A percentile compares a stretch with the other conserved stretches of the same genome.
These are phyloP conservation scores for Cyclotella kingstonii DNA, from an alignment of 108 stramenopile genomes.

Conservation along the genomic window DNA sequence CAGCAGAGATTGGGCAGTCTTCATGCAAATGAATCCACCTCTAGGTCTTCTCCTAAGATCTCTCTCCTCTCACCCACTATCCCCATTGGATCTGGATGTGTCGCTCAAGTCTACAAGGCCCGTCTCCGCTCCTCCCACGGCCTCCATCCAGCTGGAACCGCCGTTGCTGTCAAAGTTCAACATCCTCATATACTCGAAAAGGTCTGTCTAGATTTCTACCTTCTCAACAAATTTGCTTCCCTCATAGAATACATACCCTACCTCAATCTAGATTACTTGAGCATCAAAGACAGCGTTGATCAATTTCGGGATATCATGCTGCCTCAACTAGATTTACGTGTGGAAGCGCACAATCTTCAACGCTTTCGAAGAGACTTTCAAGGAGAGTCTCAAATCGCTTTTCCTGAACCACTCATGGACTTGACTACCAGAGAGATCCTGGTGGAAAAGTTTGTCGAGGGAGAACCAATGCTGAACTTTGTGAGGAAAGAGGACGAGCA, in stretches of 20 bases:
- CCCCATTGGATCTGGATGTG: slow-evolving; percentile 86
- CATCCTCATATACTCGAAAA: slow-evolving; percentile 84
- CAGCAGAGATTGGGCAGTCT: slow-evolving; percentile 21
- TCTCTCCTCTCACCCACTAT: slow-evolving; percentile 10
- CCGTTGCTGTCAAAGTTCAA: slow-evolving; percentile 85
- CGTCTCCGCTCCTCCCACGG: slow-evolving; percentile 24
- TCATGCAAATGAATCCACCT: neutral
- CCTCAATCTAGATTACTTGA: slow-evolving; percentile 71
- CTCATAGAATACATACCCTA: slow-evolving; percentile 67
- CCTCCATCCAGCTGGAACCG: slow-evolving; percentile 54
- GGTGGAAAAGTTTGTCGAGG: slow-evolving; percentile 85
- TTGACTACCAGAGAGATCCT: slow-evolving; percentile 68
- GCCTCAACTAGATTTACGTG: slow-evolving; percentile 81
- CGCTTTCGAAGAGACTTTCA: slow-evolving; percentile 72
- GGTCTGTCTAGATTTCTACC: slow-evolving; percentile 87
- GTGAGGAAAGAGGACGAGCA: slow-evolving; percentile 48
- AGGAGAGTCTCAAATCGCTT: slow-evolving; percentile 60
- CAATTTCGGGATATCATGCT: slow-evolving; percentile 85
- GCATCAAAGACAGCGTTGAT: slow-evolving; percentile 75
- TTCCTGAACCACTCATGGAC: slow-evolving; percentile 74
- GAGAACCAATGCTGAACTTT: slow-evolving; percentile 77
- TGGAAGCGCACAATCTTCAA: slow-evolving; percentile 76
- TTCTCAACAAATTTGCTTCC: slow-evolving; percentile 65
- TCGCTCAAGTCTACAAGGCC: slow-evolving; percentile 89
- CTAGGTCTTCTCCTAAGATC: neutral